Evolutionary conservation across 805 yeast species (phyloP).

Genomic region (Candida wancherniae): DNA sequence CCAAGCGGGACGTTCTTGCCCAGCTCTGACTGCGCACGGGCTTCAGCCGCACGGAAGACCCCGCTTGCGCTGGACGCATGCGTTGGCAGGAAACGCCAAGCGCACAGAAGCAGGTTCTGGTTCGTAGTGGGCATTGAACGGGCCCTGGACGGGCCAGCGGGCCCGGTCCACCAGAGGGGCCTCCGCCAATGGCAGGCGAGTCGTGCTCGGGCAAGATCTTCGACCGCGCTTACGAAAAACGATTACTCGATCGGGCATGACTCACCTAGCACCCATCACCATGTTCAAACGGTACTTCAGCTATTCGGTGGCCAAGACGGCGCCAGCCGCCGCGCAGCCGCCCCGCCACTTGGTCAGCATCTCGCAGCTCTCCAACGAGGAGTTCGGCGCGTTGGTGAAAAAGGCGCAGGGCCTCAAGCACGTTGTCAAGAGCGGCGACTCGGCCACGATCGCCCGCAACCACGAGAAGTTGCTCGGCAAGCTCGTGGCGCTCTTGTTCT

Average conservation of each 20-base stretch:
- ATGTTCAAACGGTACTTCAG: conserved; percentile 15
- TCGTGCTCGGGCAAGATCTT: conserved; percentile 15
- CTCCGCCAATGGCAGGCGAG: conserved; percentile 3
- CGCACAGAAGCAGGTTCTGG: background rate
- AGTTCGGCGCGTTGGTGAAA: conserved; percentile 63
- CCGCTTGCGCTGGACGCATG: no score
- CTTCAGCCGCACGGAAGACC: background rate
- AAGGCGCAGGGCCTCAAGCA: conserved; percentile 69
- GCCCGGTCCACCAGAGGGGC: no score
- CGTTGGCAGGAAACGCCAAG: background rate
- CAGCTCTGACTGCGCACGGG: conserved; percentile 1
- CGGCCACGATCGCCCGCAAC: conserved; percentile 27
- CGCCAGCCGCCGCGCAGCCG: conserved; percentile 1
- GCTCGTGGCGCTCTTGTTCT: conserved; percentile 76
- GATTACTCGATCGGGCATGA: conserved; percentile 15
- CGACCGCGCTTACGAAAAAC: conserved; percentile 16
- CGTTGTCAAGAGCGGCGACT: conserved; percentile 52
- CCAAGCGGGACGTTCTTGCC: background rate
- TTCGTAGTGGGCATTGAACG: no score
- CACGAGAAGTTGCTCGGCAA: conserved; percentile 67
- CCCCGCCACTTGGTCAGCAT: conserved; percentile 79
- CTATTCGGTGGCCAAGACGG: conserved; percentile 4
- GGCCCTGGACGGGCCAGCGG: no score
- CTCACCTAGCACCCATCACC: conserved; percentile 11
- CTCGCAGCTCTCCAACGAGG: conserved; percentile 68